Percentiles rank a stretch among this genome's conserved stretches.
Conservation (phyloP, 495 filamentous ascomycete genomes). For the Talaromyces liani region DNA sequence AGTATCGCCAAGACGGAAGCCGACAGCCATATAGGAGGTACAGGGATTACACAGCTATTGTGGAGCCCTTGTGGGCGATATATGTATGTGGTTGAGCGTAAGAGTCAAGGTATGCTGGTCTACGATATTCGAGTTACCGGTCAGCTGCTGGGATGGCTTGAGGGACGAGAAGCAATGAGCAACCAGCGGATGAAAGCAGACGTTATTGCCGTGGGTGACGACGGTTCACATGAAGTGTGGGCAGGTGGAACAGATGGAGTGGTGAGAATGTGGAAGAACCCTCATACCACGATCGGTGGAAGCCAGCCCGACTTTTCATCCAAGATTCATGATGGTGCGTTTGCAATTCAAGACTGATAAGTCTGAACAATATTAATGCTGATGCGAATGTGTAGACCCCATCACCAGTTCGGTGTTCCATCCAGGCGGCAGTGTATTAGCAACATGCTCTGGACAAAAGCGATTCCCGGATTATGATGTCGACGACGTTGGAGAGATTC, state of each 20-base stretch:
- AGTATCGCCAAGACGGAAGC: conserved; percentile 32
- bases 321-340: conserved; percentile 47
- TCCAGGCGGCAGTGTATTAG: conserved; percentile 56
- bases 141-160: conserved; percentile 59
- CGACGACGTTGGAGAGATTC: conserved; percentile 11
- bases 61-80: conserved; percentile 89
- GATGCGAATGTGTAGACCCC: conserved; percentile 31
- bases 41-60: conserved; percentile 63
- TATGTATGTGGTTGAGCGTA: conserved; percentile 78
- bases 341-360: not conserved
- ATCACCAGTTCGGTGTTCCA: conserved; percentile 62
- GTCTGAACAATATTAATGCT: not conserved
- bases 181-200: conserved; percentile 78
- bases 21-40: conserved; percentile 45
- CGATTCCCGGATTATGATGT: conserved; percentile 16
- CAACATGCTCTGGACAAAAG: conserved; percentile 66
- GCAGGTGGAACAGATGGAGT: conserved; percentile 73
- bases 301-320: conserved; percentile 51
- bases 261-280: conserved; percentile 68
- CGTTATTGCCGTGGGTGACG: conserved; percentile 37
- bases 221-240: conserved; percentile 67
- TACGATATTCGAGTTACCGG: conserved; percentile 78
- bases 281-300: conserved; percentile 45
- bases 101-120: conserved; percentile 62
- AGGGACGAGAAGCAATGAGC: conserved; percentile 60